A percentile compares a stretch with the other conserved stretches of the same genome.
These are phyloP conservation scores for Cordyceps cicadae DNA, from an alignment of 2,329 filamentous ascomycete genomes.

Conservation along the genomic window DNA sequence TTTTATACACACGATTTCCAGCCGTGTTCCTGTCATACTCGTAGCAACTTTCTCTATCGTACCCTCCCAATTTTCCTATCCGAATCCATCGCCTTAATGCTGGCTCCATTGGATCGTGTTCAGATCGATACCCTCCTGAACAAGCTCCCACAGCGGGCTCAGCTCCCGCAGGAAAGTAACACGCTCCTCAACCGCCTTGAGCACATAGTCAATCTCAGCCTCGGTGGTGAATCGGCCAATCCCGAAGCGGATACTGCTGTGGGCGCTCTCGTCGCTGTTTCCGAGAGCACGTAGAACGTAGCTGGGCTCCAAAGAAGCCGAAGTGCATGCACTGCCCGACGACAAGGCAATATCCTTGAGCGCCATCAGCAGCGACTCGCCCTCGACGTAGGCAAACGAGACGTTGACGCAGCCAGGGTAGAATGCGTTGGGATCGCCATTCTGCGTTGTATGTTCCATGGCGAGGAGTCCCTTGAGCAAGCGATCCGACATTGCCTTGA, in stretches of 20 bases:
- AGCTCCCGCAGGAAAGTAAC: conserved; percentile 90
- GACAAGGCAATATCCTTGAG: conserved; percentile 96
- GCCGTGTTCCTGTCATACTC: conserved; percentile 16
- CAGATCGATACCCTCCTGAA: conserved; percentile 91
- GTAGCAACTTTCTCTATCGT: conserved; percentile 5
- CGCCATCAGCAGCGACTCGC: conserved; percentile 95
- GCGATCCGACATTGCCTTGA: conserved; percentile 74
- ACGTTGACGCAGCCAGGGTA: conserved; percentile 98
- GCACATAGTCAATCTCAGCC: conserved; percentile 89
- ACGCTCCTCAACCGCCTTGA: conserved; percentile 85
- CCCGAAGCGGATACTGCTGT: conserved; percentile 95
- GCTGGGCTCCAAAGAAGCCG: conserved; percentile 89
- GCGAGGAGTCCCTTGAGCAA: conserved; percentile 73
- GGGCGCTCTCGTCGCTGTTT: conserved; percentile 93
- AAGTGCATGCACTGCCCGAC: conserved; percentile 94
- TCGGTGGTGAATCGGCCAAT: conserved; percentile 97
- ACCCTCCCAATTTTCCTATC: neutral
- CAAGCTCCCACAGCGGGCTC: conserved; percentile 93
- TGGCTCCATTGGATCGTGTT: conserved; percentile 98
- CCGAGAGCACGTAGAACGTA: conserved; percentile 92
- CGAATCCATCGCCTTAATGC: conserved; percentile 51
- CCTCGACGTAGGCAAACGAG: conserved; percentile 96
- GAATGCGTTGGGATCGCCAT: conserved; percentile 73
- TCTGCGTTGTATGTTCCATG: conserved; percentile 87
- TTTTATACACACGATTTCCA: conserved; percentile 20